Conservation (phyloP, 805 yeast species). For the Cyberlindnera japonica region DNA sequence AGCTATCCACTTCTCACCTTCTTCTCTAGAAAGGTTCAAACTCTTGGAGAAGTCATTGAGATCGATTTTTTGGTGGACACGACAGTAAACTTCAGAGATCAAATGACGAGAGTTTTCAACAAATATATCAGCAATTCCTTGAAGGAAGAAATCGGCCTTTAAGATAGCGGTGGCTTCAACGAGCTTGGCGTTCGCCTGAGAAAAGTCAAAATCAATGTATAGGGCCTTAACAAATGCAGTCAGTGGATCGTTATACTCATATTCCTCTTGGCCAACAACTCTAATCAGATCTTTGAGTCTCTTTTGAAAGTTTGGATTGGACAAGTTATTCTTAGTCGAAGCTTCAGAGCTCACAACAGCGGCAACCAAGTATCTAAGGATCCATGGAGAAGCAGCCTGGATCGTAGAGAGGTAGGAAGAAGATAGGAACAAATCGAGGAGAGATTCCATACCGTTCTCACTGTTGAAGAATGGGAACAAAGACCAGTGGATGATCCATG, state of each 20-base stretch:
- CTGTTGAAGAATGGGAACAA: constrained; percentile 58
- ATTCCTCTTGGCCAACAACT: constrained; percentile 56
- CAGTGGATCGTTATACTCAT: constrained; percentile 64
- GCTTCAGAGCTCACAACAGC: constrained; percentile 46
- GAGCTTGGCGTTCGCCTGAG: constrained; percentile 46
- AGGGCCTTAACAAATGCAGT: constrained; percentile 52
- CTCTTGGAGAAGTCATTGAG: constrained; percentile 41
- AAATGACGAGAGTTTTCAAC: constrained; percentile 46
- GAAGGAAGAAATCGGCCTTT: constrained; percentile 55
- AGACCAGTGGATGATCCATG: constrained; percentile 70
- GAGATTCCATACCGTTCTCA: constrained; percentile 47
- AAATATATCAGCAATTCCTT: constrained; percentile 38
- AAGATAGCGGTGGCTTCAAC: constrained; percentile 44
- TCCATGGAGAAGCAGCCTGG: constrained; percentile 72
- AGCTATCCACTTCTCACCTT: constrained; percentile 50
- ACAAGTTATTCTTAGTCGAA: constrained; percentile 26
- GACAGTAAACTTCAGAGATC: constrained; percentile 50
- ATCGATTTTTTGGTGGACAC: constrained; percentile 49
- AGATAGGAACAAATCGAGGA: constrained; percentile 55
- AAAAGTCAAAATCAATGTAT: constrained; percentile 57
- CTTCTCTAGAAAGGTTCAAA: constrained; percentile 42
- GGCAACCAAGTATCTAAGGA: constrained; percentile 58
- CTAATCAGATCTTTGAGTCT: constrained; percentile 55
- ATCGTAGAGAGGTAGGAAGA: constrained; percentile 61
- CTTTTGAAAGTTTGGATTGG: constrained; percentile 41